A percentile compares a stretch with the other conserved stretches of the same genome.
Conservation (phyloP, 805 yeast species). For the Barnettozyma salicaria region DNA sequence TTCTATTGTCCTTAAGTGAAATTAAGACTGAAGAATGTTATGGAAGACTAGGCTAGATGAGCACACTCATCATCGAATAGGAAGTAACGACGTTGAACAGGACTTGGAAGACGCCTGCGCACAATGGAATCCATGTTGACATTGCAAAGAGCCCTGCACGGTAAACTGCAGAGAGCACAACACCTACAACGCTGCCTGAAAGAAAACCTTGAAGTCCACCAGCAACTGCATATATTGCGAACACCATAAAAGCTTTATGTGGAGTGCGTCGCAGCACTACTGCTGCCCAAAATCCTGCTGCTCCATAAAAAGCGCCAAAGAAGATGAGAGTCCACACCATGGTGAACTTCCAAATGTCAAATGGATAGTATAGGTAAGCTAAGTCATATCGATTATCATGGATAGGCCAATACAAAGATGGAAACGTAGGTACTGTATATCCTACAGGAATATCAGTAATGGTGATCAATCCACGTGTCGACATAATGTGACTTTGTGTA, state of each 20-base stretch:
- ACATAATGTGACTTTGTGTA: neutral
- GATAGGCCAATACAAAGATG: slow-evolving; percentile 73
- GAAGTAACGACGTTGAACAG: slow-evolving; percentile 61
- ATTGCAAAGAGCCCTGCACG: slow-evolving; percentile 74
- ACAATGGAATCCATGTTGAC: slow-evolving; percentile 94
- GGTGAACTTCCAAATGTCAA: slow-evolving; percentile 80
- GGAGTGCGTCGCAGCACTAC: slow-evolving; percentile 39
- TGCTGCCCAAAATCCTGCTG: slow-evolving; percentile 60
- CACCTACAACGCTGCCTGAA: slow-evolving; percentile 73
- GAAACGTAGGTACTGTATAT: slow-evolving; percentile 72
- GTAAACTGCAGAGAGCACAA: slow-evolving; percentile 63
- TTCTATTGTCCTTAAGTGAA: too few species aligned
- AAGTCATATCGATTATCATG: slow-evolving; percentile 30
- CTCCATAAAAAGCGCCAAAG: slow-evolving; percentile 53
- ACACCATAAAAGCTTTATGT: slow-evolving; percentile 37
- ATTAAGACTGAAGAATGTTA: too few species aligned
- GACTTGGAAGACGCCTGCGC: slow-evolving; percentile 67
- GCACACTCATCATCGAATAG: slow-evolving; percentile 50
- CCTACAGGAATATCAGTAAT: slow-evolving; percentile 68
- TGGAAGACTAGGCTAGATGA: too few species aligned
- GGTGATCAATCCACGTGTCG: slow-evolving; percentile 23
- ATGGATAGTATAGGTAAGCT: slow-evolving; percentile 59
- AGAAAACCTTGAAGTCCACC: slow-evolving; percentile 63
- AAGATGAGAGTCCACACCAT: slow-evolving; percentile 74
- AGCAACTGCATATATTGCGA: slow-evolving; percentile 37